phyloP scores from a whole-genome alignment of 345 rosid species.

The thale cress (Arabidopsis thaliana) region DNA sequence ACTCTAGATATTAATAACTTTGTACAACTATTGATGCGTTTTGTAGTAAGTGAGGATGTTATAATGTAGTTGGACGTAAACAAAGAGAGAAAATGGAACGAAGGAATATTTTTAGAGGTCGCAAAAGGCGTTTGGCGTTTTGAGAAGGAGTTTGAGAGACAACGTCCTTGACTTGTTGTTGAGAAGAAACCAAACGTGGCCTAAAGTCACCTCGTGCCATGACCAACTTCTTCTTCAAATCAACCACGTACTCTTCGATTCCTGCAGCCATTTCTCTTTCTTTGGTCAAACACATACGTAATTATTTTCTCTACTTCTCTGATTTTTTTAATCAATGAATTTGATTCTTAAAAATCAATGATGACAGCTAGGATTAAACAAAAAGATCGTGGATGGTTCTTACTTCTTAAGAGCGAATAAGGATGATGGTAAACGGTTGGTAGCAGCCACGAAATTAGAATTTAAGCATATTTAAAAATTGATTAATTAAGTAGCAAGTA shows the following conservation, averaged over 20 bases:
- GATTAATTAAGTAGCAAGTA: slow-evolving; percentile 15
- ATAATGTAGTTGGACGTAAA: slow-evolving; percentile 11
- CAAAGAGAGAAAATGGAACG: slow-evolving; percentile 26
- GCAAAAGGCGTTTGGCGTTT: slow-evolving; percentile 24
- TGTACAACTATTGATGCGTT: background rate
- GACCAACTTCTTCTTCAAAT: slow-evolving; percentile 39
- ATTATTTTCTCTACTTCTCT: background rate
- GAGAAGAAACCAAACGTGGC: slow-evolving; percentile 19
- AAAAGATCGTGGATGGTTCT: slow-evolving; percentile 17
- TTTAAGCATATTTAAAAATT: background rate
- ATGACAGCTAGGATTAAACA: slow-evolving; percentile 14
- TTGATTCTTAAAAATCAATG: background rate
- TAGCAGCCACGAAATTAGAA: slow-evolving; percentile 36
- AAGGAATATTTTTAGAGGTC: slow-evolving; percentile 23
- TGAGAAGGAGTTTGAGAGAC: slow-evolving; percentile 29
- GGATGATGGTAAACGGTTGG: slow-evolving; percentile 32
- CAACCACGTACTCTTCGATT: slow-evolving; percentile 40
- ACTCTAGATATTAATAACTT: background rate
- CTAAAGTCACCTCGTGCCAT: slow-evolving; percentile 46
- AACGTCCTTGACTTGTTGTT: slow-evolving; percentile 17
- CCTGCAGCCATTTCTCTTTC: slow-evolving; percentile 26
- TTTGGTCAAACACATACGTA: slow-evolving; percentile 22
- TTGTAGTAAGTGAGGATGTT: background rate
- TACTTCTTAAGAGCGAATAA: slow-evolving; percentile 26
- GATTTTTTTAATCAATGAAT: background rate